A percentile compares a stretch with the other conserved stretches of the same genome.
These are phyloP conservation scores for Xylaria grammica DNA, from an alignment of 495 filamentous ascomycete species.

Conservation along the genomic window DNA sequence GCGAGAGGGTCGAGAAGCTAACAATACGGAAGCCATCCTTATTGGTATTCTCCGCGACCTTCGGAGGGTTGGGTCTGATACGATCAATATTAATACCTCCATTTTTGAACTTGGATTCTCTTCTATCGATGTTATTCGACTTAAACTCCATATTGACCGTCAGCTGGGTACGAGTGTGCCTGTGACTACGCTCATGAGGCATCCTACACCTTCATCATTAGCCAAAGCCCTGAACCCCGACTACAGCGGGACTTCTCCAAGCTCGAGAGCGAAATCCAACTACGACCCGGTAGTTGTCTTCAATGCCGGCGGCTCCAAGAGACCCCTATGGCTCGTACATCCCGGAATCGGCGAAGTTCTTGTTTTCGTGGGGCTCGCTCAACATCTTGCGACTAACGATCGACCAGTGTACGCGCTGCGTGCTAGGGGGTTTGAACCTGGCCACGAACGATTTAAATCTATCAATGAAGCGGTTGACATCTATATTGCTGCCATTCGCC, in stretches of 20 bases:
- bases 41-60: conserved; percentile 23
- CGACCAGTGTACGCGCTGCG: conserved; percentile 62
- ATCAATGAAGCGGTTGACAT: conserved; percentile 42
- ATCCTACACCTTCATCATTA: conserved; percentile 39
- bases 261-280: no score
- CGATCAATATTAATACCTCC: conserved; percentile 32
- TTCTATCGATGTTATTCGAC: conserved; percentile 33
- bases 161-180: conserved; percentile 33
- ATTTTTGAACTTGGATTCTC: conserved; percentile 25
- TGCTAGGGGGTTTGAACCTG: conserved; percentile 55
- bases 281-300: conserved; percentile 56
- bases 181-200: conserved; percentile 36
- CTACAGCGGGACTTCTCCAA: no score
- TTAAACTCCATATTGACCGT: conserved; percentile 28
- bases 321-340: conserved; percentile 62
- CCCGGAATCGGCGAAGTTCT: conserved; percentile 60
- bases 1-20: not conserved
- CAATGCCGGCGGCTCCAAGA: conserved; percentile 43
- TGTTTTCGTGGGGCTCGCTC: conserved; percentile 58
- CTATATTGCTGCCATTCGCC: conserved; percentile 52
- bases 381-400: conserved; percentile 38
- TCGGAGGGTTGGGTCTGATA: conserved; percentile 19
- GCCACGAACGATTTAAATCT: conserved; percentile 42
- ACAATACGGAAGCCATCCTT: conserved; percentile 20
- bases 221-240: conserved; percentile 31